Conservation (phyloP, 164 flowering plant genomes). For the Cinnamomum micranthum region DNA sequence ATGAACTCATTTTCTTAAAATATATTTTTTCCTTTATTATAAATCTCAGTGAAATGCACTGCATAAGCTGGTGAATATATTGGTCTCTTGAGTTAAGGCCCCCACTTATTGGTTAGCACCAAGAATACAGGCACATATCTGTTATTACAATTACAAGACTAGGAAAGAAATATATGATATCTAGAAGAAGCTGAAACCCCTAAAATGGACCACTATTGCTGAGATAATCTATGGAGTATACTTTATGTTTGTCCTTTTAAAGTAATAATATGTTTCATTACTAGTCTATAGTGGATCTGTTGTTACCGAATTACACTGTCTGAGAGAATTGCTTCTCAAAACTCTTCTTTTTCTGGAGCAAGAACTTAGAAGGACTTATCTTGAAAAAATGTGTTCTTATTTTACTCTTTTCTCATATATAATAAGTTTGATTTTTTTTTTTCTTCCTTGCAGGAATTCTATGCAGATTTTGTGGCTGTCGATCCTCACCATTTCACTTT, state of each 20-base stretch:
- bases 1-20: no score
- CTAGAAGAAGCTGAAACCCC: no score
- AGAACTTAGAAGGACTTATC: background rate
- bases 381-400: background rate
- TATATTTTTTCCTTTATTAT: no score
- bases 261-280: no score
- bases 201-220: background rate
- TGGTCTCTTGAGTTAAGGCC: no score
- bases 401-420: background rate
- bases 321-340: background rate
- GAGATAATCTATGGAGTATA: background rate
- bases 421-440: background rate
- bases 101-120: no score
- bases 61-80: no score
- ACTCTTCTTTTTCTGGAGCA: background rate
- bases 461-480: constrained; percentile 85
- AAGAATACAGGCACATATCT: no score
- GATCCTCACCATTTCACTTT: constrained; percentile 85
- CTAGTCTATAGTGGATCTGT: no score
- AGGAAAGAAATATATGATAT: no score
- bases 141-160: no score
- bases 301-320: background rate
- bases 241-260: background rate
- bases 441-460: constrained; percentile 71
- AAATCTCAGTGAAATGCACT: no score